A percentile compares a stretch with the other conserved stretches of the same genome.
phyloP scores from a whole-genome alignment of 2,329 filamentous ascomycete species.

The Intubia oerlemansii region DNA sequence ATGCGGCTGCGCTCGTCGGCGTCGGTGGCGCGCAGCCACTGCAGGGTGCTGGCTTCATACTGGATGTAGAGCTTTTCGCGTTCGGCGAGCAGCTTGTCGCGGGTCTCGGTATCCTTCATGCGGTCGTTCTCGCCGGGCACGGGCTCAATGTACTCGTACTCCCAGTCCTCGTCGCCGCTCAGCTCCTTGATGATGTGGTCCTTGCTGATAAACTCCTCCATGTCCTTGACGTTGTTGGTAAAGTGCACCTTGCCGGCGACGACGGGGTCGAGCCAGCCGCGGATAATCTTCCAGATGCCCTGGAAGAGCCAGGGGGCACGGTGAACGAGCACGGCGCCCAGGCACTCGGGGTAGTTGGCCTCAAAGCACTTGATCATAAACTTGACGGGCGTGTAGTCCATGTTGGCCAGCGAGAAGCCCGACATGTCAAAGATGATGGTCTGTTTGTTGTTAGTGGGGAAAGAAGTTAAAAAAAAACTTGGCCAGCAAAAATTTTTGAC shows the following conservation, averaged over 20 bases:
- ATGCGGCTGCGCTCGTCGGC: slow-evolving; percentile 24
- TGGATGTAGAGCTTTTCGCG: slow-evolving; percentile 44
- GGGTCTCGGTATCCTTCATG: slow-evolving; percentile 44
- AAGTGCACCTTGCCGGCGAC: slow-evolving; percentile 90
- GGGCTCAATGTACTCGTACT: slow-evolving; percentile 67
- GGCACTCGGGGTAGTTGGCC: slow-evolving; percentile 88
- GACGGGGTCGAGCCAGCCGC: slow-evolving; percentile 90
- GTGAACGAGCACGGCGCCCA: slow-evolving; percentile 80
- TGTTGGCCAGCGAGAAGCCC: slow-evolving; percentile 80
- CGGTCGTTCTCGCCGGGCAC: slow-evolving; percentile 50
- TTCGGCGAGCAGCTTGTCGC: slow-evolving; percentile 40
- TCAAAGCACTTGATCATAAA: slow-evolving; percentile 99
- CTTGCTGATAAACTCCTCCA: slow-evolving; percentile 53
- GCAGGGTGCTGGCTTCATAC: slow-evolving; percentile 52
- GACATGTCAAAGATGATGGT: slow-evolving; percentile 95
- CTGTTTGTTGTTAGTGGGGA: slow-evolving; percentile 23
- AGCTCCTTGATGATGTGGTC: slow-evolving; percentile 60
- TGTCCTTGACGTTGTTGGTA: slow-evolving; percentile 58
- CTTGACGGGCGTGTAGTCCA: slow-evolving; percentile 94
- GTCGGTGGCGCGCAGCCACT: slow-evolving; percentile 44
- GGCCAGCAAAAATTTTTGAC: slow-evolving; percentile 16
- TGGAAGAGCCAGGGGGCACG: slow-evolving; percentile 96
- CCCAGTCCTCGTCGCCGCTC: slow-evolving; percentile 69
- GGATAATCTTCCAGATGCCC: slow-evolving; percentile 91
- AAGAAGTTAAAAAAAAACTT: no score